Evolutionary conservation across 1,284 basidiomycete genomes (phyloP), one percentile per base, ranked within the genome.

Genomic region (Waitea zeae): DNA sequence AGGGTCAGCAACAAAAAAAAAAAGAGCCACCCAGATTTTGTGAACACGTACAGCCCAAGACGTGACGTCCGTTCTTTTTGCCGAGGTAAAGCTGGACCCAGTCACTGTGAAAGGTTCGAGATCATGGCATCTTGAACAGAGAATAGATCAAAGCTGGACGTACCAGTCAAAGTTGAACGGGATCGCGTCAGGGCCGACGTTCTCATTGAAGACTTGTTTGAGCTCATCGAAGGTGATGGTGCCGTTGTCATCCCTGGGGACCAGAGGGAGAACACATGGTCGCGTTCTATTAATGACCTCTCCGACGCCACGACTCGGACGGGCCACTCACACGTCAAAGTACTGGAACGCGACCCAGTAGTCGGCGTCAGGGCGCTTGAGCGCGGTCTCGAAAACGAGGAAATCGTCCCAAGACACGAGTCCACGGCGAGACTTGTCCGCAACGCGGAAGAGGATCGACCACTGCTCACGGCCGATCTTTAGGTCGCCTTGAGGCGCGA

Each of bases 261-360:
- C 27, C 13, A 20, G 36, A n/a, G n/a, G n/a, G n/a, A n/a, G n/a
- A n/a, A 17, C 26, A 26, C 27, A 26, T 32, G 15, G 18, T 17
- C 5, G n/a, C n/a, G n/a, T n/a, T n/a, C n/a, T n/a, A n/a, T n/a
- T n/a, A n/a, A n/a, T n/a, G n/a, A n/a, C n/a, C n/a, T n/a, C n/a
- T n/a, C n/a, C n/a, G n/a, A n/a, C n/a, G n/a, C n/a, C n/a, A n/a
- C n/a, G n/a, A n/a, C n/a, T n/a, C n/a, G 33, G 13, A 30, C 30
- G 28, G 19, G 32, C 11, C 33, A 31, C 17, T 50, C 58, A 89
- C 87, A 80, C 78, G 56, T 96, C 90, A 52, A 96, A 96, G 51
- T 87, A 92, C 50, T 83, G 78, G 63, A 96, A 96, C 17, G 90
- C 90, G 52, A 95, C 89, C 70, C 83, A 86, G 54, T 92, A 90